Evolutionary conservation across 768 basidiomycete species (phyloP), one percentile per base, ranked within the genome.

Genomic region (Crucibulum laeve): DNA sequence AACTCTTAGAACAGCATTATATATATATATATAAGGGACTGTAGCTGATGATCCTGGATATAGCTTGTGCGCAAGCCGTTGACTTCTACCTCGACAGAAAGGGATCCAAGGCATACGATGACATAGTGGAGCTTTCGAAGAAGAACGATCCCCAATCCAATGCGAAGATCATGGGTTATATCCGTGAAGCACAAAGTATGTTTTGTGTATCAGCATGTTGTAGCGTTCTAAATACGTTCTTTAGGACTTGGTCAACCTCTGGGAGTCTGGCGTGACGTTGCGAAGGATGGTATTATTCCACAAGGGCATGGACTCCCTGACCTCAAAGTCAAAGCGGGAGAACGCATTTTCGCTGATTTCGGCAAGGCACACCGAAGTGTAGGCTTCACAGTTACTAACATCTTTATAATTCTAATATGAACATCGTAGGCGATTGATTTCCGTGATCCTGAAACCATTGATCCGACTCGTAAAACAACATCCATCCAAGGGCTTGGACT

Each of bases 171-270:
- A 55, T 57, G 53, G 53, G 48, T 4, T 61, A 56, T 41, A 57
- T 61, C 23, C 52, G 53, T 21, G 57, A 58, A 35, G 59, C 59
- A 25, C 51, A 54, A 22, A 53, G 59, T 59, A 24, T 42, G 50
- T 45, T 33, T 17, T 6, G 7, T 14, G 4, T 15, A 3, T 11
- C 34, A 10, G 8, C 13, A 4, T 13, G 14, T 22, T 8, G 24
- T 4, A 32, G 19, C 38, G 7, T 23, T 45, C 14, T 30, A 25
- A 43, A 4, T 19, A 23, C 26, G 13, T 32, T 13, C 1, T 36
- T 1, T 18, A 58, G 56, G 54, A 15, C 43, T 53, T 19, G 40
- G 45, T 11, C 50, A 52, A 33, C 39, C 25, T 15, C 40, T 46
- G 21, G 49, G 54, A 2, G 28, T 58, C 2, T 55, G 52, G 50